A percentile compares a stretch with the other conserved stretches of the same genome.
These are phyloP conservation scores for Phallus indusiatus DNA, from an alignment of 768 basidiomycete genomes.

Conservation along the genomic window DNA sequence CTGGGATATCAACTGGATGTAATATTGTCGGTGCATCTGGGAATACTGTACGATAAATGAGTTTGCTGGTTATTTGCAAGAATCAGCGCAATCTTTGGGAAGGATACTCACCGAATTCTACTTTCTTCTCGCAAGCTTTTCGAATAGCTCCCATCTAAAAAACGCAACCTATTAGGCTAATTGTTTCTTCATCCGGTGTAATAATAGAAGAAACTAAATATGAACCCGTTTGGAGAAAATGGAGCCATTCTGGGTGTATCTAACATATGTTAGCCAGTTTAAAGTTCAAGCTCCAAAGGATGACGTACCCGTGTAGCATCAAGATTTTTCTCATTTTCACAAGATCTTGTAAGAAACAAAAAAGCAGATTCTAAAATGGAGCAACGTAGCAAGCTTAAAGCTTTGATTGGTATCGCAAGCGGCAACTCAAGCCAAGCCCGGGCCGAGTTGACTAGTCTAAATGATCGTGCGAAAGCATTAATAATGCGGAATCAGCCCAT, in stretches of 20 bases:
- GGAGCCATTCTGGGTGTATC: conserved; percentile 63
- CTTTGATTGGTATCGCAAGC: too few species aligned
- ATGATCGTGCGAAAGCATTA: too few species aligned
- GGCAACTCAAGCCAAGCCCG: too few species aligned
- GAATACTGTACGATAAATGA: conserved; percentile 41
- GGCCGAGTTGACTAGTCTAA: too few species aligned
- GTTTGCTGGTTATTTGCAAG: background rate
- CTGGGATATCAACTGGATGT: conserved; percentile 50
- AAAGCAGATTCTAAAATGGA: too few species aligned
- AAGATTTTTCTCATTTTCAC: conserved; percentile 26
- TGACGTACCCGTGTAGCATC: conserved; percentile 36
- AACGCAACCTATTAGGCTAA: background rate
- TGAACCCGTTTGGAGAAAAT: conserved; percentile 67
- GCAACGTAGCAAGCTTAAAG: too few species aligned
- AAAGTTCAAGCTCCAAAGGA: background rate
- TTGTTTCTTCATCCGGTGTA: too few species aligned
- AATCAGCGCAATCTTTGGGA: background rate
- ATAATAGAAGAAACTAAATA: background rate
- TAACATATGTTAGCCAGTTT: conserved; percentile 17
- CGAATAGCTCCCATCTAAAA: conserved; percentile 63
- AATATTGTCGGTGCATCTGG: conserved; percentile 63
- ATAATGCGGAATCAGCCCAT: too few species aligned
- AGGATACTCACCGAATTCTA: conserved; percentile 52
- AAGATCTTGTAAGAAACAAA: too few species aligned
- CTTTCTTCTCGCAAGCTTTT: conserved; percentile 53